Base-by-base conservation (phyloP, 2,329 filamentous ascomycete species). In the Drechslerella dactyloides region DNA sequence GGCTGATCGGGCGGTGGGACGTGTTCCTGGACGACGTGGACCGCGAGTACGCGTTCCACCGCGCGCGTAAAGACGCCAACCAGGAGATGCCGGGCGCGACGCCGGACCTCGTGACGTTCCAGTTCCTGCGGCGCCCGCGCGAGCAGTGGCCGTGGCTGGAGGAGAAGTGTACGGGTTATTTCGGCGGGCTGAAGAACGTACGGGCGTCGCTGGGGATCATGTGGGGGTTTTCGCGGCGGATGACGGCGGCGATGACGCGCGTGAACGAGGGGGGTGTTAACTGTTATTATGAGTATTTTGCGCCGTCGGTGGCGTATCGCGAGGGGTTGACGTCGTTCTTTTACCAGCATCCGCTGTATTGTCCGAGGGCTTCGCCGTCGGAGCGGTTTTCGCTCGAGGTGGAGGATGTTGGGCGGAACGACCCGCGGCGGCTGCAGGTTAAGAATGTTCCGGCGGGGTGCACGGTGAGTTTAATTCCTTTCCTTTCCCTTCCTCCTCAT, bases 291-390 rank as follows among this genome's bases (percentile, higher is more conserved):
- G 68, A 72, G 52, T 72, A 65, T 44, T 72, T 72, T 35, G 50
- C 68, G 15, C 68, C 68, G 11, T 60, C 68, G 8, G 19, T 52
- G 4, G 59, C 68, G 8, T 65, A 59, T 46, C 51, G 52, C 11
- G 35, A 65, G 8, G 40, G 46, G 30, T 46, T 72, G 11, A 72
- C 68, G 24, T 56, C 60, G 17, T 72, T 72, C 19, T 72, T 65
- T 23, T 72, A 72, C 42, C 68, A 72, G 40, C 59, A 72, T 44
- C 68, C 68, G 33, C 15, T 72, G 30, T 72, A 65, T 23, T 72
- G 68, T 33, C 51, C 68, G 24, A 50, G 30, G 6, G 42, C 17
- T 4, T 24, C 13, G 3, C 21, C 60, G 7, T 59, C 59, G 23
- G 58, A 54, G 3, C 60, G 37, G 40, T n/a, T 50, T 24, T 60